These are phyloP conservation scores for Fusarium goolgardi DNA, from an alignment of 2,329 filamentous ascomycete species.

Conservation along the genomic window DNA sequence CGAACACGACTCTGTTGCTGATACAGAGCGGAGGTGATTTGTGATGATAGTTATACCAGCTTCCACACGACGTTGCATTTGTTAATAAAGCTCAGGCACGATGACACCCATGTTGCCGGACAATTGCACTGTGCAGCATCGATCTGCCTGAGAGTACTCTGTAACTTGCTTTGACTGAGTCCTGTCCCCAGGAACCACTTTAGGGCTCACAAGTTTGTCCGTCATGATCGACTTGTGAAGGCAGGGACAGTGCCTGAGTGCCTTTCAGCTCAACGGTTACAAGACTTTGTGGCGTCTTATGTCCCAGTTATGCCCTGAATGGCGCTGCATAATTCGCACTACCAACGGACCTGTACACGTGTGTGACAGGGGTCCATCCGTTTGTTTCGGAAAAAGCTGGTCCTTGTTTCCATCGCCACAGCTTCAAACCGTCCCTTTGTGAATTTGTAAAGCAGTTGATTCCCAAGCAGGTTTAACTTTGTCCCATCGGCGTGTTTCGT, in stretches of 20 bases:
- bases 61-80: constrained; percentile 9
- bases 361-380: constrained; percentile 36
- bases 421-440: constrained; percentile 16
- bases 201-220: constrained; percentile 12
- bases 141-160: not conserved
- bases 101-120: constrained; percentile 18
- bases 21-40: constrained; percentile 2
- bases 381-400: constrained; percentile 39
- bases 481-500: constrained; percentile 33
- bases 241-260: constrained; percentile 7
- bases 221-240: constrained; percentile 24
- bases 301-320: constrained; percentile 36
- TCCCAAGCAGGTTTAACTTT: constrained; percentile 10
- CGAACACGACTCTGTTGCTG: constrained; percentile 13
- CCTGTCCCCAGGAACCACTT: constrained; percentile 14
- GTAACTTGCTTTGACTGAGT: not conserved
- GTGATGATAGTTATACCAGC: constrained; percentile 2
- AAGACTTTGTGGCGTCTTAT: constrained; percentile 26
- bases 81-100: constrained; percentile 19
- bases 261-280: constrained; percentile 15
- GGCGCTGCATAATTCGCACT: constrained; percentile 34
- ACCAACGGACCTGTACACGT: constrained; percentile 39
- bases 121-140: not conserved
- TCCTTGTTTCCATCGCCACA: constrained; percentile 30
- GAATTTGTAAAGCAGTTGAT: constrained; percentile 2